phyloP scores from a whole-genome alignment of 345 rosid species.

The Gossypium raimondii region DNA sequence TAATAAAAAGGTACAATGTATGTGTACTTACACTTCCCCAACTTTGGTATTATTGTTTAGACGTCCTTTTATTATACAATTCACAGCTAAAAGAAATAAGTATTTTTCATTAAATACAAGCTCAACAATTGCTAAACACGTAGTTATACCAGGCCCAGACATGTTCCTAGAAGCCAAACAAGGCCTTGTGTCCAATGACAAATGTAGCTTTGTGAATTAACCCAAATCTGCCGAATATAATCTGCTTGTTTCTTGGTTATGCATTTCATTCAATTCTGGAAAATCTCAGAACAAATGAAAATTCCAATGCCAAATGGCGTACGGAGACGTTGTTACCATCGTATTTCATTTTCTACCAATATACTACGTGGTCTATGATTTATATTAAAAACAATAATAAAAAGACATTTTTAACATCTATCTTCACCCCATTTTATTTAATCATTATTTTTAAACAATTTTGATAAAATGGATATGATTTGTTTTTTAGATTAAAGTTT shows the following conservation, averaged over 20 bases:
- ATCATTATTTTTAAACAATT: neutral
- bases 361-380: neutral
- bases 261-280: neutral
- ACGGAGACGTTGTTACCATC: neutral
- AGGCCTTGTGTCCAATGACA: neutral
- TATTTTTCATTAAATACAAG: no score
- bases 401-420: neutral
- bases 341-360: neutral
- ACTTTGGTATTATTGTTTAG: no score
- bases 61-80: no score
- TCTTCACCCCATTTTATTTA: neutral
- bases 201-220: neutral
- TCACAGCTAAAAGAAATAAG: no score
- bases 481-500: no score
- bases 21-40: no score
- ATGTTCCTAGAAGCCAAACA: neutral
- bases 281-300: neutral
- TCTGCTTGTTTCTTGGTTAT: neutral
- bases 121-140: no score
- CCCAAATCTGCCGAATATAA: neutral
- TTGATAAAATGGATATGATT: neutral
- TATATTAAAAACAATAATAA: neutral
- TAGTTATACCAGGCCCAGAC: neutral
- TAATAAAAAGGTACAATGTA: no score
- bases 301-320: neutral